Evolutionary conservation across 1,284 basidiomycete genomes (phyloP), one percentile per base, ranked within the genome.

Genomic region (Sporisorium scitamineum): DNA sequence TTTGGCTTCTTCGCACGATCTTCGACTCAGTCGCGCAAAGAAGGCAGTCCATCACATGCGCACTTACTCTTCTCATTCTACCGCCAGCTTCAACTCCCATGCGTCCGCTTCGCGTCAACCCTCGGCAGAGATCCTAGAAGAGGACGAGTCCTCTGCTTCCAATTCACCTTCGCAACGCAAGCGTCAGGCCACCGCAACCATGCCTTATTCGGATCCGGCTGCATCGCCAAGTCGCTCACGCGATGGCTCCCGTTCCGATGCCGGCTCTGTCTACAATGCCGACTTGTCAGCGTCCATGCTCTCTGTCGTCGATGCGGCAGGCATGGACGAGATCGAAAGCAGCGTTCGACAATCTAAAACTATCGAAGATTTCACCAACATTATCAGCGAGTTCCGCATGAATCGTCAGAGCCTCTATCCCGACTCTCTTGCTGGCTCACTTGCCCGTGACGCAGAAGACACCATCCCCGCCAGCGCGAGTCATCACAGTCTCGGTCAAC

Each of bases 321-420:
- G 48, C 22, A 61, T 79, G 59, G 77, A 79, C 55, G 51, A 74
- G 55, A 75, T 81, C 54, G 78, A 81, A 34, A 76, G 79, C 61
- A 73, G 75, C 51, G 76, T 82, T 20, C 61, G 77, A 9, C 70
- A 78, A 34, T 77, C 72, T 18, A 70, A 74, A 20, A 82, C 78
- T n/a, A 81, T 81, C 48, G 81, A 82, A 32, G 81, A 82, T 55
- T 82, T 82, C 44, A 80, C 80, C 47, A 74, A 72, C 63, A 80
- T 82, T 63, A 81, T 82, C 61, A 73, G 72, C 56, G 79, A 82
- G 47, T 81, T 80, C 54, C 66, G 81, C n/a, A 63, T 76, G 51
- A 76, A 80, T 41, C 68, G 78, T 11, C 70, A 76, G 26, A 71
- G 70, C 0, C 60, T 72, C 39, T 77, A 70, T 34, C 52, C 66